Evolutionary conservation across 139 green algal species (phyloP), one percentile per base, ranked within the genome.

Genomic region (Yamagishiella unicocca): DNA sequence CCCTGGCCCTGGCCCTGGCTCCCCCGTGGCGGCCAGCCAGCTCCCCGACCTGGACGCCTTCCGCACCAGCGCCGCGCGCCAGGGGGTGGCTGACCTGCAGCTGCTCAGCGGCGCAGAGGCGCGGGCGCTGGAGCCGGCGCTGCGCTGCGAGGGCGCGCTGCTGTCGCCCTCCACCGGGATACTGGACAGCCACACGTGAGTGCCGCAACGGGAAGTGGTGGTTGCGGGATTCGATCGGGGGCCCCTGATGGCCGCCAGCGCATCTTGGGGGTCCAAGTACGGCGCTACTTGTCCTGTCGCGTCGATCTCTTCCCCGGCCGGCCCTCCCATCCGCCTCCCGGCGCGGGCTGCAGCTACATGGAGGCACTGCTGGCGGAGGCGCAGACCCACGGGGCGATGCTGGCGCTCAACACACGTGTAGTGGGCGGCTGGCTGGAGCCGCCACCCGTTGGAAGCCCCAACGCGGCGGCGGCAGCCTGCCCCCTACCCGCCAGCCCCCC

Each of bases 121-220:
- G 10, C 27, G 17, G 4, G 50, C 46, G 5, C 72, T 97, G 88
- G 96, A 98, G 93, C 96, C 96, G 2, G 91, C 77, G 22, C 88
- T 97, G 37, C 45, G 42, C 9, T 67, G 46, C 31, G 46, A 62
- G 19, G 96, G 92, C 0, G 96, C 92, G 4, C 81, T 98, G 82
- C 89, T 95, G 58, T 98, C 96, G 29, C 95, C 96, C 2, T 95
- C 88, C 38, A 98, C 96, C 6, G 96, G 95, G 83, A 96, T 98
- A 37, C 25, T 98, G 2, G 95, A 97, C 93, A 96, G 91, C 87
- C 95, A 97, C 85, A 82, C 67, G 90, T 94, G 82, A 82, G 35
- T 72, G 33, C n/a, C 4, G 37, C 73, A 66, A 14, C 27, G 46
- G n/a, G 64, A n/a, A n/a, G n/a, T n/a, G n/a, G n/a, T n/a, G n/a